phyloP scores from a whole-genome alignment of 768 basidiomycete species.

The Kwoniella sp. region DNA sequence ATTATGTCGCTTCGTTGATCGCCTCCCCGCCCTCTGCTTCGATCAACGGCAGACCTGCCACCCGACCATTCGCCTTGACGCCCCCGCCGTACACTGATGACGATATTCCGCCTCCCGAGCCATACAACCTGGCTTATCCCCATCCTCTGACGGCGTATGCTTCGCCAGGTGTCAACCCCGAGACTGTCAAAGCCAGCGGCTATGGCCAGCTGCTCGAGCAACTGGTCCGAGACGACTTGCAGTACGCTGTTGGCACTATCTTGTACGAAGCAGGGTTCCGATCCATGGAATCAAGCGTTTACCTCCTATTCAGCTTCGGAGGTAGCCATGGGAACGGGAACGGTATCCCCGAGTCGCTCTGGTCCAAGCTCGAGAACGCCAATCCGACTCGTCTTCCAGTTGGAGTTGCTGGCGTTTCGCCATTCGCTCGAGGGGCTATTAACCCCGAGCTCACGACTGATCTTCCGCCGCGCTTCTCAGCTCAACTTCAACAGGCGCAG shows the following conservation, averaged over 20 bases:
- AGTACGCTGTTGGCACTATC: slow-evolving; percentile 34
- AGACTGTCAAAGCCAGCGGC: slow-evolving; percentile 20
- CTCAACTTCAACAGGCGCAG: slow-evolving; percentile 1
- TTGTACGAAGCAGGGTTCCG: slow-evolving; percentile 30
- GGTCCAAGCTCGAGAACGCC: slow-evolving; percentile 34
- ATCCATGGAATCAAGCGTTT: slow-evolving; percentile 22
- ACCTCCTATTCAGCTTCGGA: slow-evolving; percentile 21
- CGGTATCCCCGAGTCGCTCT: slow-evolving; percentile 44
- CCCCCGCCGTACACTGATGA: slow-evolving; percentile 35
- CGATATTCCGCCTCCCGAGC: slow-evolving; percentile 37
- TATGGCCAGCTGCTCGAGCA: slow-evolving; percentile 27
- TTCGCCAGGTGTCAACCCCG: slow-evolving; percentile 43
- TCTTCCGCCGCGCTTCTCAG: slow-evolving; percentile 11
- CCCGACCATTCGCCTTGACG: slow-evolving; percentile 34
- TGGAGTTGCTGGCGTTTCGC: slow-evolving; percentile 8
- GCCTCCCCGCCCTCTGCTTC: slow-evolving; percentile 1
- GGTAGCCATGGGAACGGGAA: slow-evolving; percentile 40
- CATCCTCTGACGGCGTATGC: slow-evolving; percentile 50
- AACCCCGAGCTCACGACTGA: not conserved
- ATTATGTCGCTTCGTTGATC: slow-evolving; percentile 9
- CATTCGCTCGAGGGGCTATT: not conserved
- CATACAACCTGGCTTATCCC: slow-evolving; percentile 47
- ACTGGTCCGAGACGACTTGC: slow-evolving; percentile 26
- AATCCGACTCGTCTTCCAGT: slow-evolving; percentile 13
- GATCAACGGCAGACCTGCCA: slow-evolving; percentile 14